Percentiles rank a stretch among this genome's conserved stretches.
Conservation (phyloP, 2,329 filamentous ascomycete species). For the Colletotrichum sp. region DNA sequence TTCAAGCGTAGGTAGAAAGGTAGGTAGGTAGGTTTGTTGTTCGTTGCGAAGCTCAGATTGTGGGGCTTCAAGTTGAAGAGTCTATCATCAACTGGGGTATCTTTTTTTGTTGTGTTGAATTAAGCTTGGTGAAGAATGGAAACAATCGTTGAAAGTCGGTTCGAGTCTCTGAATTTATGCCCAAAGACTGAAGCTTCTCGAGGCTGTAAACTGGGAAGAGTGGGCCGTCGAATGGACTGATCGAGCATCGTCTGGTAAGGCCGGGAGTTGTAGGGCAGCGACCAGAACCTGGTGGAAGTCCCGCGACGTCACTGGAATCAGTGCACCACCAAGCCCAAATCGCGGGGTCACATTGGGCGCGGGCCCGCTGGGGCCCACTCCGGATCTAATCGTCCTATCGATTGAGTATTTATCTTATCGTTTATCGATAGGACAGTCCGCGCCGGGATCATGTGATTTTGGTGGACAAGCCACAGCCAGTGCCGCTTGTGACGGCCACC, state of each 20-base stretch:
- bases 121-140: neutral
- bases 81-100: slow-evolving; percentile 19
- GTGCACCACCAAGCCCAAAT: slow-evolving; percentile 10
- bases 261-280: slow-evolving; percentile 24
- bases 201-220: slow-evolving; percentile 11
- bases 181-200: neutral
- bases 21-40: neutral
- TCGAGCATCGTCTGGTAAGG: slow-evolving; percentile 5
- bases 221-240: slow-evolving; percentile 20
- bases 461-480: neutral
- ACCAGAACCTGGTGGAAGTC: slow-evolving; percentile 26
- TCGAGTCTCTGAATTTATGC: slow-evolving; percentile 11
- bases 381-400: neutral
- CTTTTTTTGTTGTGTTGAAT: neutral
- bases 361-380: neutral
- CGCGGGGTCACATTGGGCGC: slow-evolving; percentile 10
- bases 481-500: no score
- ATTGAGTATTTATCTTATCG: neutral
- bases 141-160: neutral
- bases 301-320: slow-evolving; percentile 28
- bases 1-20: slow-evolving; percentile 14
- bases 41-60: slow-evolving; percentile 9
- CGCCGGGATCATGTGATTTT: neutral
- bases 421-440: neutral
- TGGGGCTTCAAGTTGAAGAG: slow-evolving; percentile 20